phyloP scores from a whole-genome alignment of 2,329 filamentous ascomycete genomes.

The Fusarium praegraminearum region DNA sequence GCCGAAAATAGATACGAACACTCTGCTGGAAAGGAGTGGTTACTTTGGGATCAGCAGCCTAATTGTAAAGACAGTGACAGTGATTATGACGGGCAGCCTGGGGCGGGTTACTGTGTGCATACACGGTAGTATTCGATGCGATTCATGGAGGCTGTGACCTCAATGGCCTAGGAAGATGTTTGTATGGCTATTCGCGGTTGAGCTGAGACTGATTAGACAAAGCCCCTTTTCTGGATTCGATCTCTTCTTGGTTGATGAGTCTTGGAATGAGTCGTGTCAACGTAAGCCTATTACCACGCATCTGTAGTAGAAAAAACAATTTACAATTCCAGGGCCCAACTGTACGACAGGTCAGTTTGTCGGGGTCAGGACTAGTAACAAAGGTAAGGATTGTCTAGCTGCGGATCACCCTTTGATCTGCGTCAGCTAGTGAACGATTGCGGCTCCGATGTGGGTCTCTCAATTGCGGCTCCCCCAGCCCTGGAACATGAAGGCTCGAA shows the following conservation, averaged over 20 bases:
- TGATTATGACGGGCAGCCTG: neutral
- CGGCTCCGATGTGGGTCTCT: conserved; percentile 47
- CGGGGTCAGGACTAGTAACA: conserved; percentile 4
- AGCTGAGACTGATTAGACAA: conserved; percentile 23
- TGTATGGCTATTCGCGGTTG: conserved; percentile 14
- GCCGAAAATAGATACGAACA: neutral
- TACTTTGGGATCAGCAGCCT: neutral
- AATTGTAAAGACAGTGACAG: neutral
- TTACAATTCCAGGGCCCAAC: conserved; percentile 33
- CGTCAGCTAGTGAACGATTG: conserved; percentile 40
- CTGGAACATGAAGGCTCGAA: conserved; percentile 32
- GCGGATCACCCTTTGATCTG: conserved; percentile 47
- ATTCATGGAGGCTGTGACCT: conserved; percentile 15
- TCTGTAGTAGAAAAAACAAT: neutral
- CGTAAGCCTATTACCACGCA: neutral
- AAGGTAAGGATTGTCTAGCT: conserved; percentile 24
- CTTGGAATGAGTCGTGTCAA: conserved; percentile 26
- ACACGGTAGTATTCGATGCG: neutral
- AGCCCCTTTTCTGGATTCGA: neutral
- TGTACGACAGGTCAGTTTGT: conserved; percentile 3
- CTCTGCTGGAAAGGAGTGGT: neutral
- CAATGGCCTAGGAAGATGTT: neutral
- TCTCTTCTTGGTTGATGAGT: neutral
- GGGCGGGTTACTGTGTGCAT: neutral
- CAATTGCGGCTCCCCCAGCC: conserved; percentile 45